These are phyloP conservation scores for Yamadazyma diospyri DNA, from an alignment of 1,139 yeast species.

Conservation along the genomic window DNA sequence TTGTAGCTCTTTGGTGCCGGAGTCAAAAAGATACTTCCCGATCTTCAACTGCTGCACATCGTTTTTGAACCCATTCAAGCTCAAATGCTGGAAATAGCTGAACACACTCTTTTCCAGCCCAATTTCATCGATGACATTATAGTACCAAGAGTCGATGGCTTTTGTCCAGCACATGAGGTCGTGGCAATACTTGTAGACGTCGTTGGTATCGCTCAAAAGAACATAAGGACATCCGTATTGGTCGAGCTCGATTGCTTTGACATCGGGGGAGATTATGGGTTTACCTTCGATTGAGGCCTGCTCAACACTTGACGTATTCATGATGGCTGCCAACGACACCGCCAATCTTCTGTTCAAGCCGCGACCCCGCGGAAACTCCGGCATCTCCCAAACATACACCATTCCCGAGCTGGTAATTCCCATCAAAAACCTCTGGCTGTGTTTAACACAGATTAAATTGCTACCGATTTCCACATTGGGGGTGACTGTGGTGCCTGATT, in stretches of 20 bases:
- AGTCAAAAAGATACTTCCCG: constrained; percentile 22
- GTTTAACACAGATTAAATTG: constrained; percentile 51
- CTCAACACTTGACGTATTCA: constrained; percentile 28
- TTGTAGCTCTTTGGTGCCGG: constrained; percentile 18
- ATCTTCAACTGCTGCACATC: constrained; percentile 19
- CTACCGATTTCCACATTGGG: constrained; percentile 61
- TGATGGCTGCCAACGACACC: constrained; percentile 50
- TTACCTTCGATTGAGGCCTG: constrained; percentile 2
- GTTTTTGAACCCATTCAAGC: constrained; percentile 18
- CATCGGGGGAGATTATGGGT: constrained; percentile 20
- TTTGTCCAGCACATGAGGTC: constrained; percentile 46
- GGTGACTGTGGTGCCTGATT: constrained; percentile 47
- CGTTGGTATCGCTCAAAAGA: constrained; percentile 26
- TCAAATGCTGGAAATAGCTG: constrained; percentile 11
- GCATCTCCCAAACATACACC: constrained; percentile 48
- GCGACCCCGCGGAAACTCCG: constrained; percentile 12
- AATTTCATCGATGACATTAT: constrained; percentile 11
- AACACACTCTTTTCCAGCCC: constrained; percentile 2
- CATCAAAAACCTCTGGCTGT: constrained; percentile 51
- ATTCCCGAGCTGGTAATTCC: constrained; percentile 51
- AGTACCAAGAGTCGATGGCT: constrained; percentile 49
- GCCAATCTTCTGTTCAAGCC: constrained; percentile 31
- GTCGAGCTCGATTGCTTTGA: constrained; percentile 31
- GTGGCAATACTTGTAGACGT: constrained; percentile 38
- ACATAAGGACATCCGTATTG: constrained; percentile 42